Percentiles rank a stretch among this genome's conserved stretches.
Evolutionary conservation across 169 alveolate genomes (phyloP).

Genomic region (Plasmodium knowlesi): DNA sequence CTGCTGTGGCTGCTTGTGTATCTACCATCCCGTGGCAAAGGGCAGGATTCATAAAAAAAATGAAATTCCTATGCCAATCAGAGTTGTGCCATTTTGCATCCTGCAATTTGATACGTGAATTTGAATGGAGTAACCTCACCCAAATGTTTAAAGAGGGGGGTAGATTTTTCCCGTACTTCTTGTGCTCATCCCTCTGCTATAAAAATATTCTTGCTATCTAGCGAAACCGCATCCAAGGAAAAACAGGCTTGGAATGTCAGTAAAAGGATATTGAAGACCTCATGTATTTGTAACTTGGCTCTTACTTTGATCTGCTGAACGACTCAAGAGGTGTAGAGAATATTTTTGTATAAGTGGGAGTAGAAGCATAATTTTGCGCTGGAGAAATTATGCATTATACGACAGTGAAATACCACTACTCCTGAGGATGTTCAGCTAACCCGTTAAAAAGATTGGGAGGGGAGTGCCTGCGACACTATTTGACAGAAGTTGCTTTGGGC

Average conservation of each 20-base stretch:
- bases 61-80: not conserved
- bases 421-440: not conserved
- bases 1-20: conserved; percentile 82
- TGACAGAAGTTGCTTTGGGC: not conserved
- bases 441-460: not conserved
- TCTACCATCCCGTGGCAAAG: not conserved
- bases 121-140: not conserved
- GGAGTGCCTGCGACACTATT: not conserved
- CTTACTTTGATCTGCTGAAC: not conserved
- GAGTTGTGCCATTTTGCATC: not conserved
- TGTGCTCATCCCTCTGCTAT: conserved; percentile 82
- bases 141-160: conserved; percentile 77
- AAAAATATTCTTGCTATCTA: conserved; percentile 86
- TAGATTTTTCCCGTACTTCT: conserved; percentile 92
- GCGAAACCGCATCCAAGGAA: conserved; percentile 95
- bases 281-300: not conserved
- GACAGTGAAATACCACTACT: conserved; percentile 11
- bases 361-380: not conserved
- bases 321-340: not conserved
- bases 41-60: not conserved
- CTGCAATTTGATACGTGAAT: not conserved
- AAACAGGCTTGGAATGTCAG: conserved; percentile 93
- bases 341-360: not conserved
- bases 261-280: conserved; percentile 92
- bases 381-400: not conserved